Percentiles rank a stretch among this genome's conserved stretches.
Conservation (phyloP, 2,329 filamentous ascomycete species). For the Kalmusia sp. region DNA sequence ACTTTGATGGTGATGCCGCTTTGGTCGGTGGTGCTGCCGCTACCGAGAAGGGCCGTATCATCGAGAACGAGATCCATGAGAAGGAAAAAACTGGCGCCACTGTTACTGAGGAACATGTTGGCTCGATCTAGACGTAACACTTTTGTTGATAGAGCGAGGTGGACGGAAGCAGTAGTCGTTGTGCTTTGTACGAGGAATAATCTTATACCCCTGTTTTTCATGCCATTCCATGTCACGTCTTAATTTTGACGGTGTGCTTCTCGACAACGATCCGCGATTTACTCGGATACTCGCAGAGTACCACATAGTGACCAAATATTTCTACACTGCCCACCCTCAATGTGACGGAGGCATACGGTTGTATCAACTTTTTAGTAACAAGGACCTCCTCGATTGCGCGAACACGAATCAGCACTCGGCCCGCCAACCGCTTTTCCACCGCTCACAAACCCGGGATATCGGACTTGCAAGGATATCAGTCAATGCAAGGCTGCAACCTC, state of each 20-base stretch:
- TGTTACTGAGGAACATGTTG: conserved; percentile 21
- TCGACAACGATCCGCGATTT: no score
- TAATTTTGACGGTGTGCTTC: not conserved
- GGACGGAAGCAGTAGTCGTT: not conserved
- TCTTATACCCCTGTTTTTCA: not conserved
- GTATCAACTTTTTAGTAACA: not conserved
- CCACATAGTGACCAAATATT: not conserved
- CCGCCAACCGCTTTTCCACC: conserved; percentile 1
- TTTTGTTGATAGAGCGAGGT: not conserved
- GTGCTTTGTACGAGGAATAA: not conserved
- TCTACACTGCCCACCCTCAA: not conserved
- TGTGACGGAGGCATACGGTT: not conserved
- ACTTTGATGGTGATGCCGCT: conserved; percentile 46
- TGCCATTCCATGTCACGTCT: not conserved
- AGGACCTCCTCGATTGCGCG: not conserved
- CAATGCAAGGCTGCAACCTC: not conserved
- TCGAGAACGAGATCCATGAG: conserved; percentile 27
- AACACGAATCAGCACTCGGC: no score
- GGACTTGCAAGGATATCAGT: not conserved
- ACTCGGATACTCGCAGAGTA: no score
- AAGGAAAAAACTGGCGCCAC: conserved; percentile 21
- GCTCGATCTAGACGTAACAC: not conserved
- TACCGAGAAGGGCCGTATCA: conserved; percentile 39
- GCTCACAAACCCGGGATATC: not conserved
- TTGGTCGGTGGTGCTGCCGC: conserved; percentile 43